Base-by-base conservation (phyloP, 2,329 filamentous ascomycete species). In the Alternaria atra region DNA sequence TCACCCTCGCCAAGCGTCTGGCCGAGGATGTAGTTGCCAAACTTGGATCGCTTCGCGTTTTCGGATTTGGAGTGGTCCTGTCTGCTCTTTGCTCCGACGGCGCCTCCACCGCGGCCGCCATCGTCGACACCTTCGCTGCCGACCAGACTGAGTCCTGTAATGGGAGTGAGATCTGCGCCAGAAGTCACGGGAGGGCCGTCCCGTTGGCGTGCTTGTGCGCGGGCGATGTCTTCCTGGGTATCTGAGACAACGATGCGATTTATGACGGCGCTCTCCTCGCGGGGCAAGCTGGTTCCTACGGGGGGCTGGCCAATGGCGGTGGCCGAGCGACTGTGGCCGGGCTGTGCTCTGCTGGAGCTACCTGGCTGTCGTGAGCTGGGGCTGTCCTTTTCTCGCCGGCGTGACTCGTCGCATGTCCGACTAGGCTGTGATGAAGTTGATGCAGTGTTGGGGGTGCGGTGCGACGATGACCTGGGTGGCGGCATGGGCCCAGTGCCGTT, bases 1-100 rank as follows among this genome's bases (percentile, higher is more conserved):
- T 99, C 95, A 64, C 95, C 95, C 82, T 99, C 95, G 51, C 95
- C 95, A 51, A 99, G 90, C 2, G 94, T 98, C 78, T 97, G 94
- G 35, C 95, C 95, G 4, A 99, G 86, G 62, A 97, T 93, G 79
- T 98, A 99, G 65, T 97, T 93, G 61, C 94, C 94, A 77, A 99
- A 98, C 68, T 92, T 94, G 42, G 91, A 93, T 66, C 91, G 88
- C 82, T 96, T 97, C 61, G 85, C 81, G 20, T 83, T 80, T 46
- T 77, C 73, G 32, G 76, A 77, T 55, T 80, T 80, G 46, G 86
- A 86, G 71, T 88, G 86, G 70, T 89, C 87, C 69, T 89, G 87
- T 55, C 87, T 81, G 68, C 81, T 83, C 62, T 79, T 77, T 53
- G 80, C 80, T 52, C 80, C 80, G 53, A 63, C 77, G 54, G 80